A percentile compares a stretch with the other conserved stretches of the same genome.
phyloP scores from a whole-genome alignment of 2,329 filamentous ascomycete species.

The Fusarium verrucosum region DNA sequence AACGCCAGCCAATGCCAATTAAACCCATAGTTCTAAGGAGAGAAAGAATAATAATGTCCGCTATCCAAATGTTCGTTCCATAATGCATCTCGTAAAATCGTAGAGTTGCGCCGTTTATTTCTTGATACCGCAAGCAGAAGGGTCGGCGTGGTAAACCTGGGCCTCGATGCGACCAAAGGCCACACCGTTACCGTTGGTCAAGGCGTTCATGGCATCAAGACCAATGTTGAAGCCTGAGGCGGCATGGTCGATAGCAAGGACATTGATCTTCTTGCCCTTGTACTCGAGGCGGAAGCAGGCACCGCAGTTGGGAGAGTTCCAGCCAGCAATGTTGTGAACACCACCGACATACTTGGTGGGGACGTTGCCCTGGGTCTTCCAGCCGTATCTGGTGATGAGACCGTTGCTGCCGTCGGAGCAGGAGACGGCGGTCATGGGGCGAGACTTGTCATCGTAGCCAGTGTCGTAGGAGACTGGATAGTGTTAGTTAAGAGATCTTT shows the following conservation, averaged over 20 bases:
- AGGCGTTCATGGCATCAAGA: slow-evolving; percentile 62
- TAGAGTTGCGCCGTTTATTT: slow-evolving; percentile 13
- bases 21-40: slow-evolving; percentile 40
- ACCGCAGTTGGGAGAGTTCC: slow-evolving; percentile 67
- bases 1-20: slow-evolving; percentile 42
- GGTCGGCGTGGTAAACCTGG: slow-evolving; percentile 54
- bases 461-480: slow-evolving; percentile 73
- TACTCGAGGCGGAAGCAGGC: slow-evolving; percentile 67
- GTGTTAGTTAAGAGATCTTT: slow-evolving; percentile 29
- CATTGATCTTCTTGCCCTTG: slow-evolving; percentile 60
- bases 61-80: slow-evolving; percentile 10
- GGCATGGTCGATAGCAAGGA: slow-evolving; percentile 66
- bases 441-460: slow-evolving; percentile 70
- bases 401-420: slow-evolving; percentile 77
- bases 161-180: slow-evolving; percentile 64
- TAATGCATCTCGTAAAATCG: slow-evolving; percentile 28
- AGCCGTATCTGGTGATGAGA: slow-evolving; percentile 69
- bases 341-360: slow-evolving; percentile 66
- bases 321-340: slow-evolving; percentile 59
- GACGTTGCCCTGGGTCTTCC: slow-evolving; percentile 63
- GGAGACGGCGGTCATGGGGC: slow-evolving; percentile 65
- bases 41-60: slow-evolving; percentile 28
- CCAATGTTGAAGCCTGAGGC: slow-evolving; percentile 64
- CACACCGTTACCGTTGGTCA: slow-evolving; percentile 62
- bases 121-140: slow-evolving; percentile 56